These are phyloP conservation scores for Penicillium sclerotiorum DNA, from an alignment of 2,329 filamentous ascomycete genomes.

Conservation along the genomic window DNA sequence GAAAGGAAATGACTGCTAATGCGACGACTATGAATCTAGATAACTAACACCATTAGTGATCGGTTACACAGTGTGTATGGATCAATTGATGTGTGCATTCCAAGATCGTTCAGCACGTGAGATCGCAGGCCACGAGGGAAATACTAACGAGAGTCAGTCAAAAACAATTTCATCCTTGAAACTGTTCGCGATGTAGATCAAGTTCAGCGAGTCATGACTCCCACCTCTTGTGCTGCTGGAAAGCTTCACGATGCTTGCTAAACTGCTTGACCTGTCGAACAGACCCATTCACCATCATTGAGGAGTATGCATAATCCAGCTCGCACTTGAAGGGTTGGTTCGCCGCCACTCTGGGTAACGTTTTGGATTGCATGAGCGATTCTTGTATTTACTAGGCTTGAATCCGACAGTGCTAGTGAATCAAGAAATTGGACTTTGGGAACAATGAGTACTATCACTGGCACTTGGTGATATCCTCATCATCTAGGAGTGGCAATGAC, in stretches of 20 bases:
- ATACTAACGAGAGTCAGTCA: constrained; percentile 19
- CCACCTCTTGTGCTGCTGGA: background rate
- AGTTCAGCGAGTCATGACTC: constrained; percentile 15
- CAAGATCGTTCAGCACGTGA: background rate
- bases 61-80: too few relatives aligned
- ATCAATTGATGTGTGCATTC: too few relatives aligned
- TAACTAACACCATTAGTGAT: background rate
- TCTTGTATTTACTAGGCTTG: constrained; percentile 7
- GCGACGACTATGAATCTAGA: background rate
- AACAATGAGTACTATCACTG: too few relatives aligned
- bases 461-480: too few relatives aligned
- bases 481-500: too few relatives aligned
- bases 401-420: background rate
- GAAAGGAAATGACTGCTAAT: background rate
- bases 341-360: constrained; percentile 8
- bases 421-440: too few relatives aligned
- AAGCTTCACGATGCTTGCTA: constrained; percentile 8
- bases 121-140: background rate
- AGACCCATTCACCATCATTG: constrained; percentile 3
- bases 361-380: constrained; percentile 13
- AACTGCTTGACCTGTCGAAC: constrained; percentile 3
- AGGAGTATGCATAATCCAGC: constrained; percentile 14
- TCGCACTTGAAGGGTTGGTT: constrained; percentile 10
- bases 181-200: constrained; percentile 18
- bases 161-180: constrained; percentile 20